Percentiles rank a stretch among this genome's conserved stretches.
These are phyloP conservation scores for Amoebophrya sp. DNA, from an alignment of 169 alveolate species.

Conservation along the genomic window DNA sequence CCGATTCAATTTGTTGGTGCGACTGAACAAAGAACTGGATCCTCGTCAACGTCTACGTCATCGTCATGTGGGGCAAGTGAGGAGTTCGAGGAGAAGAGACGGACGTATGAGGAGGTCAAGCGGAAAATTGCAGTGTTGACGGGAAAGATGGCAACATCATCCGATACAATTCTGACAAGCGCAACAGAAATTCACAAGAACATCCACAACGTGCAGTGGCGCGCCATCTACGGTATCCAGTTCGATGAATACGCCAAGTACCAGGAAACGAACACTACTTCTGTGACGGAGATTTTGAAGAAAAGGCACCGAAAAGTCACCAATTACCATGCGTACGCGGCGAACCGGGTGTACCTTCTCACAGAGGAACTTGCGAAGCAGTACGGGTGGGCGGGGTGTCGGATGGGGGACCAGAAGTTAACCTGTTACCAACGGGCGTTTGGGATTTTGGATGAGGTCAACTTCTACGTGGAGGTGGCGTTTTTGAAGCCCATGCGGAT, in stretches of 20 bases:
- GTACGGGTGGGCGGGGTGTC: constrained; percentile 8
- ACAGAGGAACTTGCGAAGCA: background rate
- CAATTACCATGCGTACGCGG: background rate
- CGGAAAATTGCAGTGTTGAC: background rate
- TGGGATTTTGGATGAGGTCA: background rate
- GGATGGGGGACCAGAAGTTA: background rate
- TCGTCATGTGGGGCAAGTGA: background rate
- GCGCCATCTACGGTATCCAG: background rate
- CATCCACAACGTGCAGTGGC: background rate
- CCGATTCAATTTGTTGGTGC: too few relatives aligned
- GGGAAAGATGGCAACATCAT: background rate
- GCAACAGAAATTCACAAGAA: background rate
- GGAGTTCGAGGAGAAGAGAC: background rate
- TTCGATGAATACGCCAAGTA: background rate
- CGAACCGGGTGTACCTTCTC: background rate
- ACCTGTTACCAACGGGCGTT: background rate
- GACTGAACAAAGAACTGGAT: too few relatives aligned
- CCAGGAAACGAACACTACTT: too few relatives aligned
- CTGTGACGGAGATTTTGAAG: too few relatives aligned
- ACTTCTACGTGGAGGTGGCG: background rate
- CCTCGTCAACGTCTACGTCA: too few relatives aligned
- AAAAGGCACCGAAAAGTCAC: background rate
- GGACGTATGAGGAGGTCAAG: background rate
- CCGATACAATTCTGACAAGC: too few relatives aligned
- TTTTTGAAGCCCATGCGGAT: background rate